phyloP scores from a whole-genome alignment of 306 rosid species.

The Vigna trinervia region DNA sequence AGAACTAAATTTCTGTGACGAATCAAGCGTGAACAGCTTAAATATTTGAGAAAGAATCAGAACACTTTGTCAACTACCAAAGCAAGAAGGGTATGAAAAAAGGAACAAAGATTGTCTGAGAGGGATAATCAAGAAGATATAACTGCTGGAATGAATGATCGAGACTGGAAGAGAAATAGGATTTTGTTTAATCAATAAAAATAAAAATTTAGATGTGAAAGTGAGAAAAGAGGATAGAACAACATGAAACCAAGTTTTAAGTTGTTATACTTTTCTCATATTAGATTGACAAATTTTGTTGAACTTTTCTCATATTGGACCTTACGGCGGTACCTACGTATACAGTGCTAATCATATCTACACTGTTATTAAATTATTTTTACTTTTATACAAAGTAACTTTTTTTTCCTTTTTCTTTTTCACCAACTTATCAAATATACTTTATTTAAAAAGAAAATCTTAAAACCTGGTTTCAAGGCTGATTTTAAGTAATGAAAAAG shows the following conservation, averaged over 20 bases:
- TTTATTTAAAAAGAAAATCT: too few relatives aligned
- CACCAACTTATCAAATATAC: too few relatives aligned
- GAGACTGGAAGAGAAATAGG: background rate
- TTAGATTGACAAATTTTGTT: conserved; percentile 24
- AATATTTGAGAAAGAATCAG: conserved; percentile 7
- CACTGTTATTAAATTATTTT: background rate
- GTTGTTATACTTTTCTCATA: background rate
- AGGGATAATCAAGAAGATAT: conserved; percentile 30
- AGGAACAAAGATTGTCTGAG: background rate
- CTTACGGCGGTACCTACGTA: background rate
- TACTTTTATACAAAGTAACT: background rate
- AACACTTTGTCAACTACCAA: background rate
- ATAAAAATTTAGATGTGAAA: conserved; percentile 12
- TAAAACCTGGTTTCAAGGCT: too few relatives aligned
- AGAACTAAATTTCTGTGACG: background rate
- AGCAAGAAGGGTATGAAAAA: background rate
- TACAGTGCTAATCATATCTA: background rate
- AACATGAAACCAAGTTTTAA: background rate
- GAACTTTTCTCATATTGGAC: background rate
- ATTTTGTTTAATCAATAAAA: background rate
- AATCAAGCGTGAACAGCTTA: background rate
- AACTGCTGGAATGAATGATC: conserved; percentile 12
- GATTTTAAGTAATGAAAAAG: too few relatives aligned
- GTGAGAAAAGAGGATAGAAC: background rate
- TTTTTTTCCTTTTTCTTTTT: background rate